Conservation (phyloP, 257 asterid species). For the Capsicum rhomboideum region DNA sequence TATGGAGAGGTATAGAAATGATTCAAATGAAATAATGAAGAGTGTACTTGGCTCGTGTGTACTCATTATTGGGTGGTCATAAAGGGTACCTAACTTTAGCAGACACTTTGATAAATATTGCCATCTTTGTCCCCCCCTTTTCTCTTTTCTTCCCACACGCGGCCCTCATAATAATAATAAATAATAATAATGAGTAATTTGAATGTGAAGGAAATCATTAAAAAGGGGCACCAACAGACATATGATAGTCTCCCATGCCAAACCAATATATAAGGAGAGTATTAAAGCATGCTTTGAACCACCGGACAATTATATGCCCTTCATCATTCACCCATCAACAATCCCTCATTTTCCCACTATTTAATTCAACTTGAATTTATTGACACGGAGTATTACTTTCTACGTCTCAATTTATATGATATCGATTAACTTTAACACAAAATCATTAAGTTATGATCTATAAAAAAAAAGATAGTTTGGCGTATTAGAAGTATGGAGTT, state of each 20-base stretch:
- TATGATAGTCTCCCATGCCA: not conserved
- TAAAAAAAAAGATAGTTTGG: too few species aligned
- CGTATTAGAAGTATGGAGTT: too few species aligned
- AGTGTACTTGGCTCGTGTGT: conserved; percentile 53
- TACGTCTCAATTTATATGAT: too few species aligned
- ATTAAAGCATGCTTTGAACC: not conserved
- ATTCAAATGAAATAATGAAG: conserved; percentile 24
- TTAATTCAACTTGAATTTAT: too few species aligned
- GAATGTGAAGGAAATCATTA: conserved; percentile 24
- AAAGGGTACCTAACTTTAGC: conserved; percentile 44
- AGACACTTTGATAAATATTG: conserved; percentile 43
- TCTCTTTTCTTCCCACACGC: not conserved
- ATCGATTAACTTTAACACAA: too few species aligned
- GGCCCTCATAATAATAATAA: conserved; percentile 9
- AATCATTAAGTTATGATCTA: too few species aligned
- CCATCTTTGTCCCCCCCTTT: conserved; percentile 7
- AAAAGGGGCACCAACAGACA: conserved; percentile 9
- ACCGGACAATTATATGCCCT: not conserved
- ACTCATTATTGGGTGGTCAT: conserved; percentile 58
- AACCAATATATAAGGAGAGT: not conserved
- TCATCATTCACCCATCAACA: not conserved
- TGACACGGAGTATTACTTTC: too few species aligned
- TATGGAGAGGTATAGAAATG: not conserved
- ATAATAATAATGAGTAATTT: conserved; percentile 7
- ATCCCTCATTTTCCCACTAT: not conserved